Base-by-base conservation (phyloP, 805 yeast genomes). In the Phaffomyces thermotolerans region DNA sequence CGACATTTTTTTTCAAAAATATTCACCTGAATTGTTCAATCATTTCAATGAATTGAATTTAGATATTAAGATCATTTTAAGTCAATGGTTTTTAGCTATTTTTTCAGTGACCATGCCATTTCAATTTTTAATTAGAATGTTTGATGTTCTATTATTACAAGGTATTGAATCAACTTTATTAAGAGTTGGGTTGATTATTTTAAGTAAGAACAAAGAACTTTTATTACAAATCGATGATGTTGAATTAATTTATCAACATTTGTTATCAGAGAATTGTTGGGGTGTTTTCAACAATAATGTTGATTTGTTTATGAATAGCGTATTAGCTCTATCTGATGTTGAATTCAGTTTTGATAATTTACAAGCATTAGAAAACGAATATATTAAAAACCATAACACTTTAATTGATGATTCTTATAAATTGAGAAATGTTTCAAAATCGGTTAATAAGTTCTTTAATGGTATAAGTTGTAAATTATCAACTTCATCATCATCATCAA, bases 71-170 rank as follows among this genome's bases (percentile, higher is more conserved):
- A 72, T 63, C 38, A 78, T 69, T 57, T 66, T 79, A n/a, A 72
- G 72, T 40, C 84, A 80, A 55, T 79, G 86, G 86, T 78, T 82
- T 69, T 57, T 79, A 39, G 74, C 82, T 1, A 72, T 78, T 47
- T 72, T 69, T 49, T 76, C 81, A 2, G 75, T 76, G 29, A 79
- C 81, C 35, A 68, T 79, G n/a, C 85, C 85, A 1, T 69, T 63
- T 59, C 68, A 45, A 52, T 76, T 63, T 67, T 68, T 62, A 54
- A 72, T 67, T 50, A 73, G 63, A 58, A 68, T 59, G 60, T 79
- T 69, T 71, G 84, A 67, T 63, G 64, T 64, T 54, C 73, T 66
- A 59, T 69, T 61, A 50, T 70, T 65, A 60, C 82, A 69, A 75
- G 85, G 67, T 24, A 72, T 60, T 58, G 75, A 80, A 60, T 71